A percentile compares a stretch with the other conserved stretches of the same genome.
These are phyloP conservation scores for Aspergillus steynii DNA, from an alignment of 495 filamentous ascomycete species.

Conservation along the genomic window DNA sequence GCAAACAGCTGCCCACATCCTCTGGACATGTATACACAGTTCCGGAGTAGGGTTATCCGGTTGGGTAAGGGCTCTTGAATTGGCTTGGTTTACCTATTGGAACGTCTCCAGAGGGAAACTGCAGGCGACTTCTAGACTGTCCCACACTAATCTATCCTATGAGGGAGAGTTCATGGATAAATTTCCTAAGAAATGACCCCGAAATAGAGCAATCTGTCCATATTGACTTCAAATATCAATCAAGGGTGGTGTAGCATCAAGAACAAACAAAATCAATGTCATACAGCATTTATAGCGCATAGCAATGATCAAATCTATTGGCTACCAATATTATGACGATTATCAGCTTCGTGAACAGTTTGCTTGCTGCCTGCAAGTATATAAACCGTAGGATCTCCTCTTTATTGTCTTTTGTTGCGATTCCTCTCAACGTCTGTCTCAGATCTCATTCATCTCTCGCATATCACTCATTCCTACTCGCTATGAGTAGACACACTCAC, in stretches of 20 bases:
- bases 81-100: background rate
- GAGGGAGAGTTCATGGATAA: background rate
- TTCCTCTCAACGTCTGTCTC: background rate
- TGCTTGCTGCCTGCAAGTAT: background rate
- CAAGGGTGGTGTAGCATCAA: background rate
- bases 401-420: background rate
- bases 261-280: background rate
- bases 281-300: background rate
- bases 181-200: background rate
- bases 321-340: background rate
- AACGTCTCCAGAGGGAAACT: background rate
- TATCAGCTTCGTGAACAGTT: background rate
- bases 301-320: background rate
- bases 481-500: background rate
- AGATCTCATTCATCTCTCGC: background rate
- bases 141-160: background rate
- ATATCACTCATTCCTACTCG: background rate
- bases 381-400: background rate
- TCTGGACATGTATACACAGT: constrained; percentile 39
- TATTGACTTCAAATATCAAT: background rate
- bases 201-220: background rate
- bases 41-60: background rate
- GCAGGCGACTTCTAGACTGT: background rate
- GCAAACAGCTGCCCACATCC: constrained; percentile 39
- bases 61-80: background rate